Evolutionary conservation across 2,329 filamentous ascomycete genomes (phyloP).

Genomic region (Hypoxylon sp.): DNA sequence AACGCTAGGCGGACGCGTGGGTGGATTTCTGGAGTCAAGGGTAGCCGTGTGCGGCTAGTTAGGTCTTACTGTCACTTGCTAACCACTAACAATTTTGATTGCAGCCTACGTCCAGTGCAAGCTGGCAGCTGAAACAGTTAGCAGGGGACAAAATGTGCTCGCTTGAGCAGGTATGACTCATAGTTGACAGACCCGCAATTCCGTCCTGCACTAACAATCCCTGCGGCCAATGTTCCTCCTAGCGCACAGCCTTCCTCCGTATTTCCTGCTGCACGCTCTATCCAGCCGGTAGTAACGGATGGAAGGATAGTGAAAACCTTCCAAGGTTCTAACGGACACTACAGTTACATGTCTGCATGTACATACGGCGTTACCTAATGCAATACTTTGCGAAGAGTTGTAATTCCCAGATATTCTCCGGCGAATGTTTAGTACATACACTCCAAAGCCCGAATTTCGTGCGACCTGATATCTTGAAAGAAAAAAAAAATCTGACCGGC

Average conservation of each 20-base stretch:
- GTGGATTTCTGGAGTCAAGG: conserved; percentile 31
- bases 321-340: not conserved
- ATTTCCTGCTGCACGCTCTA: conserved; percentile 24
- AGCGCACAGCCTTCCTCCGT: conserved; percentile 41
- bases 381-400: conserved; percentile 28
- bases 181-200: conserved; percentile 39
- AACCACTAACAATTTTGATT: conserved; percentile 48
- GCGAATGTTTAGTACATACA: conserved; percentile 6
- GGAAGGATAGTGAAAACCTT: conserved; percentile 8
- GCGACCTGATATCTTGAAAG: not conserved
- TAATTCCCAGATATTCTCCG: conserved; percentile 8
- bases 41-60: conserved; percentile 22
- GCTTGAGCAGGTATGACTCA: conserved; percentile 50
- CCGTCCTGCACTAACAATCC: conserved; percentile 33
- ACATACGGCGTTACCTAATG: conserved; percentile 2
- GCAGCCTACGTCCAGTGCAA: conserved; percentile 27
- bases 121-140: conserved; percentile 46
- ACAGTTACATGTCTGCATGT: not conserved
- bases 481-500: conserved; percentile 5
- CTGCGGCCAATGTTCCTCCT: conserved; percentile 30
- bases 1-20: conserved; percentile 33
- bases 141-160: conserved; percentile 40
- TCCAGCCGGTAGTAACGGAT: conserved; percentile 19
- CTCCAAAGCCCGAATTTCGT: conserved; percentile 11
- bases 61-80: conserved; percentile 43